Conservation (phyloP, 2,329 filamentous ascomycete species). For the Xylaria sp. region DNA sequence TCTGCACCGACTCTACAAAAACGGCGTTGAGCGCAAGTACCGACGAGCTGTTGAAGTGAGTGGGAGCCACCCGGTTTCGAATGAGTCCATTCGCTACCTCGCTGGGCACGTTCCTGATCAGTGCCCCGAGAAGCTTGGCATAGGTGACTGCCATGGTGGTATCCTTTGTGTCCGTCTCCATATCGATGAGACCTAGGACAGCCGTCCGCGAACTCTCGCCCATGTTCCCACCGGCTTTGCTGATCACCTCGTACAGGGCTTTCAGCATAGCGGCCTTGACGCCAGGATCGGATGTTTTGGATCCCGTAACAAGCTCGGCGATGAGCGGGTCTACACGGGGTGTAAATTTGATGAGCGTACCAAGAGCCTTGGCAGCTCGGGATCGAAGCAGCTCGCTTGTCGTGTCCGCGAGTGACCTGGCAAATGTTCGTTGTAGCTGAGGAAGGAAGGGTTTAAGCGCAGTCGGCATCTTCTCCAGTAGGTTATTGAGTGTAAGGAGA, state of each 20-base stretch:
- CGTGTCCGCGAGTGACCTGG: conserved; percentile 92
- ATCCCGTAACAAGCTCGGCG: conserved; percentile 90
- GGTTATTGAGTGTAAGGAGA: conserved; percentile 90
- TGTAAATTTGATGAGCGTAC: conserved; percentile 94
- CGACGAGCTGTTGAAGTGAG: conserved; percentile 79
- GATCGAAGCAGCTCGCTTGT: conserved; percentile 88
- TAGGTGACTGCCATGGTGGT: conserved; percentile 87
- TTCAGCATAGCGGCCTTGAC: conserved; percentile 97
- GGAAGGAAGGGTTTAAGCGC: conserved; percentile 97
- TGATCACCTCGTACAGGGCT: conserved; percentile 94
- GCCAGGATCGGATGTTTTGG: conserved; percentile 86
- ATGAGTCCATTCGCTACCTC: conserved; percentile 70
- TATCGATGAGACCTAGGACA: conserved; percentile 90
- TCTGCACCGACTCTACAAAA: conserved; percentile 79
- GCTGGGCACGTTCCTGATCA: conserved; percentile 84
- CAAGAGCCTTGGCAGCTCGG: conserved; percentile 90
- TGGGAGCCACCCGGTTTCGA: conserved; percentile 81
- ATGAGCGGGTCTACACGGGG: conserved; percentile 96
- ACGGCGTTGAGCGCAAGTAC: conserved; percentile 90
- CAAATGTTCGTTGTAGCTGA: conserved; percentile 95
- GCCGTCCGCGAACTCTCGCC: conserved; percentile 86
- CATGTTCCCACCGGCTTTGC: conserved; percentile 95
- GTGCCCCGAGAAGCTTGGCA: conserved; percentile 86
- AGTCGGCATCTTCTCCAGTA: conserved; percentile 94
- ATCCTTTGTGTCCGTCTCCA: conserved; percentile 79